Evolutionary conservation across 2,329 filamentous ascomycete species (phyloP).

Genomic region (Exophiala sp.): DNA sequence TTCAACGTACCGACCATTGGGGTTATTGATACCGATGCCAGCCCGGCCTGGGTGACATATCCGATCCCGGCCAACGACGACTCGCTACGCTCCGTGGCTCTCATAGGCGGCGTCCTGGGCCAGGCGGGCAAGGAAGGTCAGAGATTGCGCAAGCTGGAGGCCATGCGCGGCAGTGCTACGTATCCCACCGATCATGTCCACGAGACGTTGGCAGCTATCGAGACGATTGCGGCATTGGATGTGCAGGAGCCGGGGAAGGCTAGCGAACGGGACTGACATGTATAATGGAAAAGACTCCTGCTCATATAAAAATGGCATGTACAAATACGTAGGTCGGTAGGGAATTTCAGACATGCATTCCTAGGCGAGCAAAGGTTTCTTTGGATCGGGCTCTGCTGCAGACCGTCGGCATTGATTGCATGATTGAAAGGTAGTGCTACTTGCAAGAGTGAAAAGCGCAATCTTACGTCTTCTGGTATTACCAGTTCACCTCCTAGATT

Average conservation of each 20-base stretch:
- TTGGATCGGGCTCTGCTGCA: no score
- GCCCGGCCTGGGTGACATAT: constrained; percentile 92
- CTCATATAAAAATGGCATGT: not conserved
- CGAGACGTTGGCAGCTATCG: constrained; percentile 24
- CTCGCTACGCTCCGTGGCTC: constrained; percentile 72
- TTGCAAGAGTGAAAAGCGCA: no score
- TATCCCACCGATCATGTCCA: constrained; percentile 40
- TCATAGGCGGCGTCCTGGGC: constrained; percentile 80
- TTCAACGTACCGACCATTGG: constrained; percentile 91
- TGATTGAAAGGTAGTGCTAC: no score
- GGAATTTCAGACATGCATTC: not conserved
- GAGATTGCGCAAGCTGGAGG: constrained; percentile 57
- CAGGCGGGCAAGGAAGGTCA: constrained; percentile 76
- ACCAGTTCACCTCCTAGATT: no score
- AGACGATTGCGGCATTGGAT: constrained; percentile 21
- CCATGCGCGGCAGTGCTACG: constrained; percentile 56
- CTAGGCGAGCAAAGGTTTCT: not conserved
- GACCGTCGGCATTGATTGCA: no score
- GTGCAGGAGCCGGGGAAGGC: constrained; percentile 8
- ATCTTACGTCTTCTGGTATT: no score
- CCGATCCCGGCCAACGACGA: constrained; percentile 96
- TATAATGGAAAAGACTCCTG: not conserved
- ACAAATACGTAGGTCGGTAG: not conserved
- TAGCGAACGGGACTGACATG: not conserved
- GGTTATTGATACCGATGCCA: constrained; percentile 85